Conservation (phyloP, 164 flowering plant species). For the Vitis riparia region DNA sequence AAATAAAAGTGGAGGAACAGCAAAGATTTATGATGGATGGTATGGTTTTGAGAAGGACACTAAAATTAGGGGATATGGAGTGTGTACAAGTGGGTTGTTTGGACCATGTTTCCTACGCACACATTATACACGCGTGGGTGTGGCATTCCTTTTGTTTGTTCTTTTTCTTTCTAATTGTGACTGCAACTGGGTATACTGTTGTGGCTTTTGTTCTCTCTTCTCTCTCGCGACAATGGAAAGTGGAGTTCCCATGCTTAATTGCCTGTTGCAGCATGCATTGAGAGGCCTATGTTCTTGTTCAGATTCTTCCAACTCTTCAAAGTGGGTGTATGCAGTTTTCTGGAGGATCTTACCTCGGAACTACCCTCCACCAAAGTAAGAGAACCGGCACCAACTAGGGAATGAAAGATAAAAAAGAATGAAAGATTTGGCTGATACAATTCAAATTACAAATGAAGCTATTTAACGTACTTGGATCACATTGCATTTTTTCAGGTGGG, state of each 20-base stretch:
- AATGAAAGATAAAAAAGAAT: background rate
- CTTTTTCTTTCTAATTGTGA: conserved; percentile 22
- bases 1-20: no score
- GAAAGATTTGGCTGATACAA: background rate
- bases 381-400: background rate
- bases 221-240: conserved; percentile 53
- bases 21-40: no score
- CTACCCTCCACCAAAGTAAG: conserved; percentile 85
- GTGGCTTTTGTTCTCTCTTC: conserved; percentile 9
- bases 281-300: conserved; percentile 57
- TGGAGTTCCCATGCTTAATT: conserved; percentile 70
- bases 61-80: background rate
- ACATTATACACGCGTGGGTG: background rate
- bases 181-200: background rate
- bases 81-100: background rate
- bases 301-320: conserved; percentile 45
- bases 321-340: conserved; percentile 80
- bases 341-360: conserved; percentile 79
- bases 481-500: conserved; percentile 66
- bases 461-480: background rate
- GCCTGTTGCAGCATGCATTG: conserved; percentile 69
- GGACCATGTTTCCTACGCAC: background rate
- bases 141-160: background rate
- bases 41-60: no score
- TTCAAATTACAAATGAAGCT: no score